Percentiles rank a stretch among this genome's conserved stretches.
Conservation (phyloP, 106 monocot species). For the Cymbidium sinense region DNA sequence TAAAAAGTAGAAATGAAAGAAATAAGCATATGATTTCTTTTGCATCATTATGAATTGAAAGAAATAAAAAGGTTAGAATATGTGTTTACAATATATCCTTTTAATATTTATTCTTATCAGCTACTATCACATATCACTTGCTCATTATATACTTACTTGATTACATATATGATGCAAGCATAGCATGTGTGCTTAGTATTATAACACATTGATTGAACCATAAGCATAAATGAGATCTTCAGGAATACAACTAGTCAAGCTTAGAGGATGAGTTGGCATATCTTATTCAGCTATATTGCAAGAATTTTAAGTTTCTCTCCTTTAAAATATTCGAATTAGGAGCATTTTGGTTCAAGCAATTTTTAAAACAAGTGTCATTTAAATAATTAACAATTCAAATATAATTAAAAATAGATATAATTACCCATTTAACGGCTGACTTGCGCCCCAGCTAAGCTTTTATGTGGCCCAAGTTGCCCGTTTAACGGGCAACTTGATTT, state of each 20-base stretch:
- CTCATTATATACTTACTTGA: not conserved
- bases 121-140: no score
- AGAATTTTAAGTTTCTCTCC: slow-evolving; percentile 5
- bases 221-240: not conserved
- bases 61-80: not conserved
- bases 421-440: no score
- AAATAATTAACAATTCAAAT: no score
- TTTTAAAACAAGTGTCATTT: no score
- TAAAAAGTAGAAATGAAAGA: no score
- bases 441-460: no score
- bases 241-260: not conserved
- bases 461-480: no score
- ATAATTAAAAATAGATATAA: no score
- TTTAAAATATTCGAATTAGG: not conserved
- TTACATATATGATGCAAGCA: not conserved
- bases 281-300: not conserved
- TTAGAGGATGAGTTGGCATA: not conserved
- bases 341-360: not conserved
- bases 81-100: not conserved
- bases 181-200: not conserved
- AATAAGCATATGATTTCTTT: no score
- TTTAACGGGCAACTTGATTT: no score
- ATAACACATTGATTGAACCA: not conserved
- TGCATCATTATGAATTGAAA: no score
- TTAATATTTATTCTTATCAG: not conserved